A percentile compares a stretch with the other conserved stretches of the same genome.
Conservation (phyloP, 768 basidiomycete genomes). For the Hericium rajendrae region DNA sequence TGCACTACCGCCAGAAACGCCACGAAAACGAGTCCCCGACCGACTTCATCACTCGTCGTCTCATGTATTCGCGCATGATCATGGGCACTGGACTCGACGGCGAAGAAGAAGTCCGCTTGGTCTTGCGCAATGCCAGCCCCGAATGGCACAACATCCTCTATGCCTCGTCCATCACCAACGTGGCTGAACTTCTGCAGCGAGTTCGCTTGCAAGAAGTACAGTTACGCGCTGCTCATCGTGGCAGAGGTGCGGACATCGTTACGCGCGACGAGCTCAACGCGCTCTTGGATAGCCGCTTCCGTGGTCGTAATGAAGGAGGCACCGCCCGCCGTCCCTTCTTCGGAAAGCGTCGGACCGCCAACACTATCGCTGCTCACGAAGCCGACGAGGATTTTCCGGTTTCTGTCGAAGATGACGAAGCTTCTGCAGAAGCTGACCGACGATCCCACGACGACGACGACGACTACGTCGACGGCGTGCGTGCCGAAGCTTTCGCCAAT, state of each 20-base stretch:
- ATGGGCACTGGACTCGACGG: not conserved
- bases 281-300: not conserved
- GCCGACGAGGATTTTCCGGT: not conserved
- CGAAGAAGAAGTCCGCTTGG: not conserved
- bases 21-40: not conserved
- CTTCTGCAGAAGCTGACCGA: not conserved
- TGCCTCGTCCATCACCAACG: no score
- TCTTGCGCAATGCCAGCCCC: not conserved
- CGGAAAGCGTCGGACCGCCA: not conserved
- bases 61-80: not conserved
- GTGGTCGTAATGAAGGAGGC: no score
- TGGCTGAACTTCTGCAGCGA: no score
- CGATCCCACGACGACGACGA: not conserved
- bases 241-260: not conserved
- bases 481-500: not conserved
- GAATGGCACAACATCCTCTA: not conserved
- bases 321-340: not conserved
- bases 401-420: not conserved
- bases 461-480: not conserved
- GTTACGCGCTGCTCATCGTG: not conserved
- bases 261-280: not conserved
- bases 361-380: not conserved
- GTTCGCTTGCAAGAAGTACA: not conserved
- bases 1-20: no score
- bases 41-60: not conserved